Percentiles rank a stretch among this genome's conserved stretches.
phyloP scores from a whole-genome alignment of 2,329 filamentous ascomycete species.

The Paramyrothecium roridum region DNA sequence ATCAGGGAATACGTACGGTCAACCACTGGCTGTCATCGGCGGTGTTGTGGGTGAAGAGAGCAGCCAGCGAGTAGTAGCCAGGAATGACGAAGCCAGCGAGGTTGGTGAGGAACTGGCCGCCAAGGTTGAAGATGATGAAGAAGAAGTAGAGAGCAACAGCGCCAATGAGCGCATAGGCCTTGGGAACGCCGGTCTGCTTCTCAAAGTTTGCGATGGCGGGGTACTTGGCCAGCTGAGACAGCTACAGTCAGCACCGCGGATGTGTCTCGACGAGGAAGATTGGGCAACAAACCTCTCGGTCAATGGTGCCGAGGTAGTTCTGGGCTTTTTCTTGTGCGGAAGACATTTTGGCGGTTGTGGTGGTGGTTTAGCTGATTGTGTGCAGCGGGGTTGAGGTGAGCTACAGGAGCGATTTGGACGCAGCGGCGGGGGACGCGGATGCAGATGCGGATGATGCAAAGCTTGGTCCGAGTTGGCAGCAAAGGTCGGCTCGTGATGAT shows the following conservation, averaged over 20 bases:
- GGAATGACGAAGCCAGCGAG: constrained; percentile 79
- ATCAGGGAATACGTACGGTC: constrained; percentile 51
- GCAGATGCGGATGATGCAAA: not conserved
- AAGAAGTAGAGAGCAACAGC: constrained; percentile 80
- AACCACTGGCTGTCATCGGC: constrained; percentile 80
- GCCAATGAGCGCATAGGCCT: constrained; percentile 80
- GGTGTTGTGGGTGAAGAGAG: constrained; percentile 70
- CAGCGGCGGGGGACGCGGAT: not conserved
- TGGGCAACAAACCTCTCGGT: constrained; percentile 64
- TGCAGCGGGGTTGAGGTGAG: not conserved
- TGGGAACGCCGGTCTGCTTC: constrained; percentile 78
- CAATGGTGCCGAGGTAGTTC: constrained; percentile 73
- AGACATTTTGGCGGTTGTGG: constrained; percentile 54
- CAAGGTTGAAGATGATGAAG: constrained; percentile 90
- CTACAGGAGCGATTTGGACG: not conserved
- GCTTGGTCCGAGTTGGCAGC: no score
- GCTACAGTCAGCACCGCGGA: constrained; percentile 7
- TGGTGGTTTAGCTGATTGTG: not conserved
- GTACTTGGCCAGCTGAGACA: constrained; percentile 75
- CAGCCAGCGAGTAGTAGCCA: constrained; percentile 78
- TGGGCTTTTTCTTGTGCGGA: constrained; percentile 73
- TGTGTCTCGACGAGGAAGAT: constrained; percentile 7
- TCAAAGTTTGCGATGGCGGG: constrained; percentile 80
- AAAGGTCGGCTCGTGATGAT: no score
- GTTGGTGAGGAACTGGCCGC: constrained; percentile 84